These are phyloP conservation scores for Coemansia guatemalensis DNA, from an alignment of 192 early-diverging fungal species.

Conservation along the genomic window DNA sequence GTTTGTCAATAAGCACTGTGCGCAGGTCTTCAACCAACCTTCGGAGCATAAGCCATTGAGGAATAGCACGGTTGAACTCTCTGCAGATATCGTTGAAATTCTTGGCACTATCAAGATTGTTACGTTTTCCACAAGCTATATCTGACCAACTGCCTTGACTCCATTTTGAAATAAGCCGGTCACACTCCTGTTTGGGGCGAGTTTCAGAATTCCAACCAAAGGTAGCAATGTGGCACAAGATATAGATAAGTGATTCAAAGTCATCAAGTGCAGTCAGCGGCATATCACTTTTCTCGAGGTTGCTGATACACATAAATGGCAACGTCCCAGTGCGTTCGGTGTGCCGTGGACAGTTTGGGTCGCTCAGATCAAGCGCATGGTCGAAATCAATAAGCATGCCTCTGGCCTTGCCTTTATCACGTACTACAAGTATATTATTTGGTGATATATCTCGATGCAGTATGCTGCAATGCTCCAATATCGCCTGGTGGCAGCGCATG, in stretches of 20 bases:
- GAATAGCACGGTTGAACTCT: not conserved
- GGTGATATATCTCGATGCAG: conserved; percentile 26
- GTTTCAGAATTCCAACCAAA: conserved; percentile 19
- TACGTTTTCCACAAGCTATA: not conserved
- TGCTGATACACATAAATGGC: conserved; percentile 37
- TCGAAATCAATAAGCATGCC: conserved; percentile 40
- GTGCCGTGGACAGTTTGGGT: not conserved
- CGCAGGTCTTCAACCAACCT: not conserved
- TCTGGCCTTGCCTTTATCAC: not conserved
- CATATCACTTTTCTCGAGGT: conserved; percentile 7
- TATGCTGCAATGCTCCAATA: conserved; percentile 7
- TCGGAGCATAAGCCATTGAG: not conserved
- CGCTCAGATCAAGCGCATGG: conserved; percentile 11
- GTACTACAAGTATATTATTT: conserved; percentile 14
- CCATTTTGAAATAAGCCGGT: not conserved
- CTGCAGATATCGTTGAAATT: not conserved
- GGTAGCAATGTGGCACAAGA: conserved; percentile 27
- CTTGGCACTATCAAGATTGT: not conserved
- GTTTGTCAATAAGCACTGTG: not conserved
- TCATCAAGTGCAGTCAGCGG: conserved; percentile 22
- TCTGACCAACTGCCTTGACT: not conserved
- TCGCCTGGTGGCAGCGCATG: conserved; percentile 10
- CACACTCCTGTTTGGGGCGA: not conserved
- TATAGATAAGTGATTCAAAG: conserved; percentile 32
- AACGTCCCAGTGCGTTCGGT: conserved; percentile 22